Evolutionary conservation across 345 rosid species (phyloP).

Genomic region (Microcos paniculata): DNA sequence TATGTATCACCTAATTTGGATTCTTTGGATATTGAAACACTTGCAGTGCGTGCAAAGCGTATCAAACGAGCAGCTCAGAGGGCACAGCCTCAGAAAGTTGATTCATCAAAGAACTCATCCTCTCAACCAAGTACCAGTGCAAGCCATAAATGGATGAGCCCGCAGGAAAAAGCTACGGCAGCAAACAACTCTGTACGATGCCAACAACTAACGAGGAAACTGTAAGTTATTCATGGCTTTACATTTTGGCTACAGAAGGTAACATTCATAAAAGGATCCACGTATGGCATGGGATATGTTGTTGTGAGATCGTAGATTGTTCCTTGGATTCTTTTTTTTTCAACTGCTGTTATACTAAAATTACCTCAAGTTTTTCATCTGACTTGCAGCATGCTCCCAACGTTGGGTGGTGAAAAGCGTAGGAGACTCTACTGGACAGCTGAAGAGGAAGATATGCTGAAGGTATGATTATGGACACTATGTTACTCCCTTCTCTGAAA

Average conservation of each 20-base stretch:
- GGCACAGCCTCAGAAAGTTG: not conserved
- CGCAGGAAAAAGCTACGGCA: not conserved
- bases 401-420: constrained; percentile 26
- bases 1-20: constrained; percentile 23
- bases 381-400: constrained; percentile 19
- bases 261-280: not conserved
- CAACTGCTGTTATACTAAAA: not conserved
- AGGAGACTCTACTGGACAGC: constrained; percentile 36
- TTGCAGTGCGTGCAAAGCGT: not conserved
- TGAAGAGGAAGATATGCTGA: constrained; percentile 45
- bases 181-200: not conserved
- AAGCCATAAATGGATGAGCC: not conserved
- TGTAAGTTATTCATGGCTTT: constrained; percentile 23
- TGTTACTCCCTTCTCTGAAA: not conserved
- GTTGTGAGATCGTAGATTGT: not conserved
- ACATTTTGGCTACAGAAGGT: not conserved
- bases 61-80: not conserved
- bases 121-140: not conserved
- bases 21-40: constrained; percentile 16
- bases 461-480: constrained; percentile 24
- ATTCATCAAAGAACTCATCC: constrained; percentile 2
- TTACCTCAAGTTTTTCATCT: not conserved
- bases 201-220: constrained; percentile 3
- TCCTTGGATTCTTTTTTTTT: not conserved
- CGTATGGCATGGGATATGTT: not conserved